Conservation (phyloP, 768 basidiomycete species). For the Amanita thiersii region DNA sequence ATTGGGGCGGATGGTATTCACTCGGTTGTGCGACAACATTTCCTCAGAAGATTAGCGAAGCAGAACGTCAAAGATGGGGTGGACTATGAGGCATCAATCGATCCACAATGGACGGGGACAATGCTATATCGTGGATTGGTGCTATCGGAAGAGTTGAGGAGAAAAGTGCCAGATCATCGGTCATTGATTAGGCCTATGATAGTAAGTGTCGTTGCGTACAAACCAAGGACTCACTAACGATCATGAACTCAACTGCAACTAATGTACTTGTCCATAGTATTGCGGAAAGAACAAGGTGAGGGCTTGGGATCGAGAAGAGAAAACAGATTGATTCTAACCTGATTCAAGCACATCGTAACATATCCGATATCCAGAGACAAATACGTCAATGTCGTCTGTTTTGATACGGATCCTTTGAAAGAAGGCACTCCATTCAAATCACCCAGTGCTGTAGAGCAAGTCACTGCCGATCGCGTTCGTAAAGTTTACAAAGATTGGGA, state of each 20-base stretch:
- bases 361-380: not conserved
- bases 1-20: conserved; percentile 36
- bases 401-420: too few relatives aligned
- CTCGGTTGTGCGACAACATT: conserved; percentile 19
- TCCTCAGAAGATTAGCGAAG: too few relatives aligned
- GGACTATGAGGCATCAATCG: conserved; percentile 10
- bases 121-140: conserved; percentile 27
- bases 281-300: conserved; percentile 13
- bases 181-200: conserved; percentile 17
- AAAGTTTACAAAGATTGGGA: not conserved
- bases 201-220: conserved; percentile 13
- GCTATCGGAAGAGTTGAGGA: conserved; percentile 15
- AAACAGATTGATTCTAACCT: not conserved
- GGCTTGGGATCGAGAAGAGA: not conserved
- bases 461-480: too few relatives aligned
- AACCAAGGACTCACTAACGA: too few relatives aligned
- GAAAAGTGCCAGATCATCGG: conserved; percentile 21
- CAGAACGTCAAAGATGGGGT: not conserved
- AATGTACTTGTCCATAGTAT: conserved; percentile 15
- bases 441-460: too few relatives aligned
- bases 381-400: not conserved
- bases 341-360: not conserved
- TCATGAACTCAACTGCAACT: too few relatives aligned
- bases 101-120: conserved; percentile 27
- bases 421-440: too few relatives aligned